phyloP scores from a whole-genome alignment of 352 stramenopile genomes.

The Phytophthora nicotianae region DNA sequence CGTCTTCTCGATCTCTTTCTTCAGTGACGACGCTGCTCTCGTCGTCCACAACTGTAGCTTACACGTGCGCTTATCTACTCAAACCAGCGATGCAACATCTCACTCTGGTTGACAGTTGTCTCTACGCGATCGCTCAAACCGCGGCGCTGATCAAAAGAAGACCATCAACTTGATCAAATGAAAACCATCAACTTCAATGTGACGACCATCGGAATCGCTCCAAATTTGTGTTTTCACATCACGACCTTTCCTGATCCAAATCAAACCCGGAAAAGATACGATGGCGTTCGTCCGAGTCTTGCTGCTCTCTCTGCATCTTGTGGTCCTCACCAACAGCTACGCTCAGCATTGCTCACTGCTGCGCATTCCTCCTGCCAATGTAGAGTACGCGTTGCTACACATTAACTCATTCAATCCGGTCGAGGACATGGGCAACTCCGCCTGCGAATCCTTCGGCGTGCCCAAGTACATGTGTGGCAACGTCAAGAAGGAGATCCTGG shows the following conservation, averaged over 20 bases:
- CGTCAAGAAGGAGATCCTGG: slow-evolving; percentile 39
- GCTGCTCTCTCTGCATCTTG: slow-evolving; percentile 18
- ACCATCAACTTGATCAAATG: too few species aligned
- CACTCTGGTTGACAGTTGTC: too few species aligned
- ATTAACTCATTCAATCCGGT: slow-evolving; percentile 42
- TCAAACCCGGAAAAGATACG: slow-evolving; percentile 22
- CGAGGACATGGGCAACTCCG: slow-evolving; percentile 26
- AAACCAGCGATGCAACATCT: too few species aligned
- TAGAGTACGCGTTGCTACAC: slow-evolving; percentile 40
- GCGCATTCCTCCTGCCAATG: slow-evolving; percentile 30
- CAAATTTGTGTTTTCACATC: too few species aligned
- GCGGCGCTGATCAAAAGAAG: too few species aligned
- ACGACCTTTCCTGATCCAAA: neutral
- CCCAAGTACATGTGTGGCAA: slow-evolving; percentile 39
- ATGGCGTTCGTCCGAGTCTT: slow-evolving; percentile 3
- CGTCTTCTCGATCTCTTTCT: too few species aligned
- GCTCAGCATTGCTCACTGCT: slow-evolving; percentile 28
- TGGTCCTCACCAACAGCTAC: neutral
- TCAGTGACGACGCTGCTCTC: too few species aligned
- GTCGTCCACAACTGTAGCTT: too few species aligned
- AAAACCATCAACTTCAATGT: too few species aligned
- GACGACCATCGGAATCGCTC: too few species aligned
- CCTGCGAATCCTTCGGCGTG: slow-evolving; percentile 34
- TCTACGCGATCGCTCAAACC: too few species aligned
- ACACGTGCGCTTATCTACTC: too few species aligned